These are phyloP conservation scores for Candida multigemmis DNA, from an alignment of 805 yeast species.

Conservation along the genomic window DNA sequence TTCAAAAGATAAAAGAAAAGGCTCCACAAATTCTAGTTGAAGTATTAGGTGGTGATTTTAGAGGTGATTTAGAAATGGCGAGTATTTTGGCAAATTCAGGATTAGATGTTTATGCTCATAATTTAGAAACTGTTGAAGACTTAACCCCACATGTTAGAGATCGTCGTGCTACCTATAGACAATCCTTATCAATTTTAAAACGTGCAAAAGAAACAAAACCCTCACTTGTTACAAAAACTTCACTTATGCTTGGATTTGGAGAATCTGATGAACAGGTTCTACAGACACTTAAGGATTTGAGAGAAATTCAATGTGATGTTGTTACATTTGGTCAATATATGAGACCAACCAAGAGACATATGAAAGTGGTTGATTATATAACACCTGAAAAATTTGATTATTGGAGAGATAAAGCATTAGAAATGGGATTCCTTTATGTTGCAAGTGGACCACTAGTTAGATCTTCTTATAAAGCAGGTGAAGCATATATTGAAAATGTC, in stretches of 20 bases:
- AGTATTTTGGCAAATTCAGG: constrained; percentile 77
- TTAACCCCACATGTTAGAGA: constrained; percentile 94
- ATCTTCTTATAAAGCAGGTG: constrained; percentile 97
- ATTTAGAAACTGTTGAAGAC: constrained; percentile 91
- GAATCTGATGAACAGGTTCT: constrained; percentile 87
- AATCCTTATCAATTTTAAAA: constrained; percentile 66
- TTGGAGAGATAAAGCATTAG: constrained; percentile 83
- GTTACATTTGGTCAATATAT: constrained; percentile 98
- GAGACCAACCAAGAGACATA: constrained; percentile 98
- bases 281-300: constrained; percentile 66
- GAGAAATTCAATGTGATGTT: constrained; percentile 76
- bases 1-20: constrained; percentile 70
- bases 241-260: constrained; percentile 94
- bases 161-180: constrained; percentile 92
- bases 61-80: constrained; percentile 82
- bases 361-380: constrained; percentile 94
- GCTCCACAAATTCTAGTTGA: constrained; percentile 91
- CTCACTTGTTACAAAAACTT: constrained; percentile 78
- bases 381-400: constrained; percentile 90
- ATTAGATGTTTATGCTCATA: constrained; percentile 94
- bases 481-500: constrained; percentile 91
- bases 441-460: constrained; percentile 97
- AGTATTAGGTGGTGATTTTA: constrained; percentile 89
- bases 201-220: constrained; percentile 77
- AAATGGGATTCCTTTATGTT: constrained; percentile 89